These are phyloP conservation scores for Davidsoniella virescens DNA, from an alignment of 2,329 filamentous ascomycete species.

Conservation along the genomic window DNA sequence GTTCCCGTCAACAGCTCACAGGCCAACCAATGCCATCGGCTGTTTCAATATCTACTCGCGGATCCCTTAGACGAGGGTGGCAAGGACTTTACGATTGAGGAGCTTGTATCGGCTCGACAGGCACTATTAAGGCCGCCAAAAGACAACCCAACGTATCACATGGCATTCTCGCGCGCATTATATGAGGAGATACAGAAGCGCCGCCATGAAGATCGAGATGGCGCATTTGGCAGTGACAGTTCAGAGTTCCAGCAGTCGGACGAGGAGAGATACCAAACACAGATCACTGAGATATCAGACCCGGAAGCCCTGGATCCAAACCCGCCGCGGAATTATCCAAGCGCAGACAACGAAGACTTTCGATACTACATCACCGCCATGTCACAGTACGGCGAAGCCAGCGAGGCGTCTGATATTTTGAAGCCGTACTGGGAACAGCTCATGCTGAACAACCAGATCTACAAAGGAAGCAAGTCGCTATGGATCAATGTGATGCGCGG, in stretches of 20 bases:
- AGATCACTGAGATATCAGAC: constrained; percentile 13
- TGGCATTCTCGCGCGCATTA: constrained; percentile 30
- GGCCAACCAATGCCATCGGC: constrained; percentile 36
- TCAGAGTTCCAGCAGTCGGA: constrained; percentile 12
- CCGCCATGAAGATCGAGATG: constrained; percentile 10
- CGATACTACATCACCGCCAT: constrained; percentile 33
- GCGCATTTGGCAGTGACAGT: constrained; percentile 14
- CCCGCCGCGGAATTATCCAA: background rate
- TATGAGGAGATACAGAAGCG: constrained; percentile 20
- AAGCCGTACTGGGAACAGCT: constrained; percentile 11
- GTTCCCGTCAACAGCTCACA: constrained; percentile 48
- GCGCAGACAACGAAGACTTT: constrained; percentile 20
- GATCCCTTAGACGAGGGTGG: constrained; percentile 21
- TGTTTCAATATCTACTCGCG: constrained; percentile 43
- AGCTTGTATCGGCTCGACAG: constrained; percentile 29
- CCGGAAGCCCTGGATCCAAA: constrained; percentile 7
- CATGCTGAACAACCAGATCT: constrained; percentile 8
- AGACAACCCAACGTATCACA: constrained; percentile 28
- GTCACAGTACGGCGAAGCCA: constrained; percentile 35
- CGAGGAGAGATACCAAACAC: constrained; percentile 13
- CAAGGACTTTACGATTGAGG: constrained; percentile 23
- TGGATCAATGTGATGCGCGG: constrained; percentile 42
- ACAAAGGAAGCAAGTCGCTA: constrained; percentile 18
- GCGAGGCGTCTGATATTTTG: constrained; percentile 27
- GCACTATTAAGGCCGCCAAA: constrained; percentile 27